Evolutionary conservation across 306 rosid species (phyloP), one percentile per base, ranked within the genome.

Genomic region (Rosa rugosa): DNA sequence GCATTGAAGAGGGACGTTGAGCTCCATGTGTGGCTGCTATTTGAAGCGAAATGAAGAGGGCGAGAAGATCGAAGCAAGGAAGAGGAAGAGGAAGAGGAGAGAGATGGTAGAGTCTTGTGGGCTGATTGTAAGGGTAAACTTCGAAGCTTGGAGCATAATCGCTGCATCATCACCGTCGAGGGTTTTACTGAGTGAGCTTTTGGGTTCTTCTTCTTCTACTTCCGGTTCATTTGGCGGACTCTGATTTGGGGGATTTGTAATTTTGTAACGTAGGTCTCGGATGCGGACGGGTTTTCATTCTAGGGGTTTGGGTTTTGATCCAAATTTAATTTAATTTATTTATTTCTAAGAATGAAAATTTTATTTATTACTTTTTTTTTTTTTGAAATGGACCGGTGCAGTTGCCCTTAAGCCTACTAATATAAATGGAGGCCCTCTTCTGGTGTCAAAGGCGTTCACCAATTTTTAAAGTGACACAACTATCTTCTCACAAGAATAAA

Each of bases 141-240:
- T 9, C 97, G 98, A 47, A 95, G 89, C 81, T 83, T 88, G 40
- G 83, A 41, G 56, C 86, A 44, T 50, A 84, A 83, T 77, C 97
- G 84, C 80, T 77, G 96, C 91, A 91, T 90, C 90, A 63, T 81
- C 78, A 60, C 71, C 44, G 42, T 25, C 79, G 1, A 59, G 69
- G 69, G 56, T 25, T 59, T 75, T 75, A 36, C 45, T 65, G 23
- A 14, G 23, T 1, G 11, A 0, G 31, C 0, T 0, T 18, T 18
- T 50, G 56, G 36, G 36, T 31, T 31, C 54, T 54, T 54, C 23
- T 54, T 11, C 38, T 25, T n/a, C 2, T 4, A 2, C 46, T 51
- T 18, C 14, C 14, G 49, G 67, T 13, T 66, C 22, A 36, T 56
- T 73, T n/a, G 36, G 49, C 16, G 70, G 70, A 65, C 8, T 16